These are phyloP conservation scores for Coemansia sp. DNA, from an alignment of 192 early-diverging fungal genomes.

Conservation along the genomic window DNA sequence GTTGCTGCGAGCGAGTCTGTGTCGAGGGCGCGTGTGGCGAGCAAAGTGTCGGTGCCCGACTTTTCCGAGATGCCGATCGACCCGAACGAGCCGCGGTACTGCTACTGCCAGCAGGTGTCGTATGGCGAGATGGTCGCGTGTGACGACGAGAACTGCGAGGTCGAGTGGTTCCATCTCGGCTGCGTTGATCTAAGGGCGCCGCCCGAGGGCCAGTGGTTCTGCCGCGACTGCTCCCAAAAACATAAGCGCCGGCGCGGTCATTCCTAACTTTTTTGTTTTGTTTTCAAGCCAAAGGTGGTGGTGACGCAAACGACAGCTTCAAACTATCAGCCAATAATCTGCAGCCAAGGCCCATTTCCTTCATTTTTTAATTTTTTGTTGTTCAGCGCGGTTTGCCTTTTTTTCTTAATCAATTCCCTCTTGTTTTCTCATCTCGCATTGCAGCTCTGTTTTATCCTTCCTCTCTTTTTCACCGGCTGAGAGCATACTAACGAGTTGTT, in stretches of 20 bases:
- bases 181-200: slow-evolving; percentile 88
- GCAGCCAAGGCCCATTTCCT: no score
- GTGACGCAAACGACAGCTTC: no score
- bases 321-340: no score
- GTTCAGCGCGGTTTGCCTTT: no score
- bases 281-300: neutral
- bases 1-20: no score
- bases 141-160: slow-evolving; percentile 86
- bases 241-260: slow-evolving; percentile 45
- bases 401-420: no score
- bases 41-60: slow-evolving; percentile 19
- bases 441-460: no score
- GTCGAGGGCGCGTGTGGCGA: slow-evolving; percentile 6
- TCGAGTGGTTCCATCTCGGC: slow-evolving; percentile 97
- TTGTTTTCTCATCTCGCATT: no score
- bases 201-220: slow-evolving; percentile 96
- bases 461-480: no score
- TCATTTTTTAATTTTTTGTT: no score
- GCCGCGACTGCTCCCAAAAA: slow-evolving; percentile 67
- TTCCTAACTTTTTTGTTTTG: neutral
- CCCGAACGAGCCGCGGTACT: slow-evolving; percentile 96
- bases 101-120: slow-evolving; percentile 92
- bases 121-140: slow-evolving; percentile 98
- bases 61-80: slow-evolving; percentile 79
- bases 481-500: no score